Conservation (phyloP, 257 asterid genomes). For the Cynanchum wilfordii region DNA sequence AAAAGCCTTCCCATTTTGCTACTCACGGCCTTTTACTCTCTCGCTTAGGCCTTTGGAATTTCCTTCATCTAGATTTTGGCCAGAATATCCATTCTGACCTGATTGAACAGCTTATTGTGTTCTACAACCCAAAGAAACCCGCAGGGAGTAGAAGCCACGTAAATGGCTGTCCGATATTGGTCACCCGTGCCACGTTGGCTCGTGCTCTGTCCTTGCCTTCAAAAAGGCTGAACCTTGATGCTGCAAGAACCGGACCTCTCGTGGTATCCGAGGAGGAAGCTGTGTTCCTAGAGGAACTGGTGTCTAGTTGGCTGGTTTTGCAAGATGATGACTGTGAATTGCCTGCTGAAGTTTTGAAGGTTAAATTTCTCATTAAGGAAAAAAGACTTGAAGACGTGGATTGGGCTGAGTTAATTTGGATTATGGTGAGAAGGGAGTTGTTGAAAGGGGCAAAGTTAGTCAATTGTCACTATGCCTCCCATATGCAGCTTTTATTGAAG, state of each 20-base stretch:
- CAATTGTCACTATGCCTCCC: constrained; percentile 19
- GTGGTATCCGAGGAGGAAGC: constrained; percentile 3
- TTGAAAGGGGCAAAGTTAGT: constrained; percentile 5
- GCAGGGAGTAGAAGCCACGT: not conserved
- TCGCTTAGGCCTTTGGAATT: constrained; percentile 19
- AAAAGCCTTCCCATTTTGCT: not conserved
- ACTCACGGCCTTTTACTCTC: not conserved
- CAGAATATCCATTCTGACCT: not conserved
- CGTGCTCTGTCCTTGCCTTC: constrained; percentile 6
- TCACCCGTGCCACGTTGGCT: constrained; percentile 3
- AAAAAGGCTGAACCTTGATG: not conserved
- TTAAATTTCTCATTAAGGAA: constrained; percentile 1
- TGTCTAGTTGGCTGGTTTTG: constrained; percentile 17
- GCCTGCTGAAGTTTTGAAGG: constrained; percentile 4
- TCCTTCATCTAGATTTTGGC: constrained; percentile 15
- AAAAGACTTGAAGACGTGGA: constrained; percentile 4
- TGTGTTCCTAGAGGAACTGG: constrained; percentile 8
- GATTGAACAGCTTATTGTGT: constrained; percentile 12
- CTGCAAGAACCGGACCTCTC: not conserved
- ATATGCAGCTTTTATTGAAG: constrained; percentile 18
- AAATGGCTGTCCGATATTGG: not conserved
- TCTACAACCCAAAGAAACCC: constrained; percentile 4
- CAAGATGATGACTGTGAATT: constrained; percentile 3
- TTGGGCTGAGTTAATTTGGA: constrained; percentile 22
- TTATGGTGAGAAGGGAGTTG: constrained; percentile 21